A percentile compares a stretch with the other conserved stretches of the same genome.
These are phyloP conservation scores for Podaxis rugospora DNA, from an alignment of 768 basidiomycete genomes.

Conservation along the genomic window DNA sequence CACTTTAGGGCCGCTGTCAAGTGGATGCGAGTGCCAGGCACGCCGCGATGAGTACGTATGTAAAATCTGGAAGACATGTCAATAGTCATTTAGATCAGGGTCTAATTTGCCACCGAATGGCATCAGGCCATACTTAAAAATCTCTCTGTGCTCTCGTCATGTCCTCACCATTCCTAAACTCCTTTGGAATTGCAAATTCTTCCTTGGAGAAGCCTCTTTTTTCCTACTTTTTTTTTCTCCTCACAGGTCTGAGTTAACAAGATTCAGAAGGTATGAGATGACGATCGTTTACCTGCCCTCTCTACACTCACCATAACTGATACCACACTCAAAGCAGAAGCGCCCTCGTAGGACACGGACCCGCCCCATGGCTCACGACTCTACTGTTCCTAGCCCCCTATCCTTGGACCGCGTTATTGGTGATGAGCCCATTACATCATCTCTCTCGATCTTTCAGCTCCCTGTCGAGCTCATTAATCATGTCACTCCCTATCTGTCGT, in stretches of 20 bases:
- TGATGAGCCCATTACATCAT: constrained; percentile 16
- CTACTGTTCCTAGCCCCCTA: constrained; percentile 12
- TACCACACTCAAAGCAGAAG: background rate
- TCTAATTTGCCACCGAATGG: background rate
- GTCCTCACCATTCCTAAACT: background rate
- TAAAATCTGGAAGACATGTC: background rate
- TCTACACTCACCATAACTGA: background rate
- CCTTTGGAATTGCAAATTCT: background rate
- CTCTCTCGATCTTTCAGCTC: constrained; percentile 22
- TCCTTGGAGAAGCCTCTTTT: background rate
- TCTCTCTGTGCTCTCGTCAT: background rate
- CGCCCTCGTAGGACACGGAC: background rate
- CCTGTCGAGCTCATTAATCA: constrained; percentile 24
- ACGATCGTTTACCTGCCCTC: background rate
- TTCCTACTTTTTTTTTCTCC: background rate
- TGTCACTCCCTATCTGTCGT: constrained; percentile 20
- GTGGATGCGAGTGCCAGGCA: background rate
- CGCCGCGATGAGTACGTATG: background rate
- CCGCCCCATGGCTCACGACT: constrained; percentile 9
- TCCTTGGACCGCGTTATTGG: constrained; percentile 20
- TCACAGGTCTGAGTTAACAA: background rate
- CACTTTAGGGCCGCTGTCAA: background rate
- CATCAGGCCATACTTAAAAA: background rate
- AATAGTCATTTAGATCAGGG: constrained; percentile 3
- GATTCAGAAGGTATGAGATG: background rate